Percentiles rank a stretch among this genome's conserved stretches.
phyloP scores from a whole-genome alignment of 805 yeast genomes.

The Saturnispora saitoi region DNA sequence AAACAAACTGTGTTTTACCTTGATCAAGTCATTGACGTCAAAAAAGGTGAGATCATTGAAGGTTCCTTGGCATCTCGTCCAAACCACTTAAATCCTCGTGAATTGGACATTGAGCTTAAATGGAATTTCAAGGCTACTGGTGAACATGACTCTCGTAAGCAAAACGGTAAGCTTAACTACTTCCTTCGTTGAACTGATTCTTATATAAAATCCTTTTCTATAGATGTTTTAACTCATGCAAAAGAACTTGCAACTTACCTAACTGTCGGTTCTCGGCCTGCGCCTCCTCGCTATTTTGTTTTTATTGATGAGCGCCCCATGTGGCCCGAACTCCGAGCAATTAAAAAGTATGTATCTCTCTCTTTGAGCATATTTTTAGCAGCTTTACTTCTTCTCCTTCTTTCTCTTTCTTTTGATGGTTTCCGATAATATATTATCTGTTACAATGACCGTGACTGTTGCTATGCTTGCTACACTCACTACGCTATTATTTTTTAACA shows the following conservation, averaged over 20 bases:
- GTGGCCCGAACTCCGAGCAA: not conserved
- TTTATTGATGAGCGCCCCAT: too few relatives aligned
- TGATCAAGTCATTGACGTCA: conserved; percentile 61
- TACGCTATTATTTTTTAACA: conserved; percentile 4
- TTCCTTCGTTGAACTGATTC: conserved; percentile 62
- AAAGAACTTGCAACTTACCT: not conserved
- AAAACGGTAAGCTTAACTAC: conserved; percentile 53
- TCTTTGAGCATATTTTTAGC: not conserved
- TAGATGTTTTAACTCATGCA: not conserved
- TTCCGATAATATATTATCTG: not conserved
- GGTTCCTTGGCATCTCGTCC: conserved; percentile 75
- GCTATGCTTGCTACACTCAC: conserved; percentile 3
- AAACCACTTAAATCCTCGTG: conserved; percentile 73
- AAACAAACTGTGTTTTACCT: conserved; percentile 94
- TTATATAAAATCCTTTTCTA: not conserved
- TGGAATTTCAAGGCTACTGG: conserved; percentile 44
- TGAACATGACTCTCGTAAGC: conserved; percentile 36
- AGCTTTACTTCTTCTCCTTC: not conserved
- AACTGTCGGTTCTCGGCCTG: too few relatives aligned
- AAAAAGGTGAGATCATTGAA: conserved; percentile 64
- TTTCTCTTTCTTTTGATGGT: not conserved
- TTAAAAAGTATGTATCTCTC: not conserved
- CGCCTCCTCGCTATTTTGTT: too few relatives aligned
- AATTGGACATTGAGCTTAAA: conserved; percentile 69
- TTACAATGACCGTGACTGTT: conserved; percentile 3